Conservation (phyloP, 2,329 filamentous ascomycete genomes). For the Penicillium rolfsii region DNA sequence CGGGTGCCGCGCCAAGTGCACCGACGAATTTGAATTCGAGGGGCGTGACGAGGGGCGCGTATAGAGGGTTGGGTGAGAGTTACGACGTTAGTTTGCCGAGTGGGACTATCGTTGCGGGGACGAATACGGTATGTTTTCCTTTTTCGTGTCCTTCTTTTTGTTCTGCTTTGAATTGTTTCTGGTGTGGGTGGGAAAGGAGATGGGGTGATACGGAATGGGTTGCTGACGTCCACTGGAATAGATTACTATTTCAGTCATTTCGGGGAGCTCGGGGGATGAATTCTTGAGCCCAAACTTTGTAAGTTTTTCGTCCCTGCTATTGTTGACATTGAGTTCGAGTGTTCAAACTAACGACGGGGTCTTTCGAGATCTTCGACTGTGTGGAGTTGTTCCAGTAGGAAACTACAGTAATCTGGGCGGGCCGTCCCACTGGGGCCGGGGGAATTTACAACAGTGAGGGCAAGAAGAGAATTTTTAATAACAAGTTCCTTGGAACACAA, state of each 20-base stretch:
- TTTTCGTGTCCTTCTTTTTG: background rate
- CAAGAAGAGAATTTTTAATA: too few species aligned
- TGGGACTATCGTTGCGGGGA: conserved; percentile 61
- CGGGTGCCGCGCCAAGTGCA: conserved; percentile 53
- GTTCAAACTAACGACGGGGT: too few species aligned
- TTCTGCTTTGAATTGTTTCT: background rate
- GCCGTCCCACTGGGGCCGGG: too few species aligned
- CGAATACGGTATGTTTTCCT: conserved; percentile 54
- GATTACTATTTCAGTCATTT: conserved; percentile 62
- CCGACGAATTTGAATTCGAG: conserved; percentile 67
- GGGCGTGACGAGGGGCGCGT: conserved; percentile 67
- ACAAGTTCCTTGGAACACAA: too few species aligned
- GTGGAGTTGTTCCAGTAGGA: conserved; percentile 37
- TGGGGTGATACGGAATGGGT: background rate
- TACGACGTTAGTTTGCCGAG: conserved; percentile 65
- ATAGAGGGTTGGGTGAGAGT: conserved; percentile 65
- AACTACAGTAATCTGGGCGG: background rate
- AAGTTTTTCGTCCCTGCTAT: conserved; percentile 17
- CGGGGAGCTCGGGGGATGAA: conserved; percentile 59
- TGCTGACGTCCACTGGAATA: conserved; percentile 6
- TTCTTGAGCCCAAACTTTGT: conserved; percentile 62
- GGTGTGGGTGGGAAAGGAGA: background rate
- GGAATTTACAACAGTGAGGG: too few species aligned
- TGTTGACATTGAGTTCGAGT: too few species aligned
- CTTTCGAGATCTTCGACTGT: conserved; percentile 34